A percentile compares a stretch with the other conserved stretches of the same genome.
Conservation (phyloP, 306 rosid species). For the Quercus robur region DNA sequence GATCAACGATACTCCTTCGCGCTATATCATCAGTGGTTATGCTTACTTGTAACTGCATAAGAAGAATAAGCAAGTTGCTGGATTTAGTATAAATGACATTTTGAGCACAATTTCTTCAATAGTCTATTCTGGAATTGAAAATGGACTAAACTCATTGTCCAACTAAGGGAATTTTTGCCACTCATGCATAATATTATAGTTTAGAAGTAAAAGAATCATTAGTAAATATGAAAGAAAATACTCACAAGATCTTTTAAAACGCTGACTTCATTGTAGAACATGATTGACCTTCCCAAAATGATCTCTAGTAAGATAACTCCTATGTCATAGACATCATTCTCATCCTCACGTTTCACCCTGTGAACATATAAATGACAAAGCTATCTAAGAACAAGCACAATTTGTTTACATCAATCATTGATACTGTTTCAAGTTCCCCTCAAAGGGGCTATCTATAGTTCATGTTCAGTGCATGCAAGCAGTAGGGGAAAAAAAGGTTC, state of each 20-base stretch:
- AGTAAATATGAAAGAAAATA: constrained; percentile 7
- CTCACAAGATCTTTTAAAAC: constrained; percentile 86
- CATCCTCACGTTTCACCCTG: constrained; percentile 60
- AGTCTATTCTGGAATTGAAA: not conserved
- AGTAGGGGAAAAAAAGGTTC: not conserved
- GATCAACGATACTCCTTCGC: constrained; percentile 78
- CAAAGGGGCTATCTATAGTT: not conserved
- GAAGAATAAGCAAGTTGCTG: constrained; percentile 3
- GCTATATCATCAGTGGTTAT: constrained; percentile 61
- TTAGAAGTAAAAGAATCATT: not conserved
- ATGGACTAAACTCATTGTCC: not conserved
- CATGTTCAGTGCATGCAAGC: not conserved
- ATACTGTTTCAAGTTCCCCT: not conserved
- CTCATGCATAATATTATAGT: not conserved
- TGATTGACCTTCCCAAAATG: constrained; percentile 79
- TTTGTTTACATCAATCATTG: not conserved
- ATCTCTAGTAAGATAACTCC: constrained; percentile 85
- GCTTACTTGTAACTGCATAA: constrained; percentile 72
- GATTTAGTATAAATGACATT: not conserved
- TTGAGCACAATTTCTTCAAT: not conserved
- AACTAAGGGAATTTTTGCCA: not conserved
- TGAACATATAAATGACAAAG: constrained; percentile 6
- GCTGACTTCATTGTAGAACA: constrained; percentile 82
- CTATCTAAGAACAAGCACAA: not conserved
- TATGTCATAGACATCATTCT: constrained; percentile 82